A percentile compares a stretch with the other conserved stretches of the same genome.
Conservation (phyloP, 2,329 filamentous ascomycete species). For the Cercospora zeae-maydis region DNA sequence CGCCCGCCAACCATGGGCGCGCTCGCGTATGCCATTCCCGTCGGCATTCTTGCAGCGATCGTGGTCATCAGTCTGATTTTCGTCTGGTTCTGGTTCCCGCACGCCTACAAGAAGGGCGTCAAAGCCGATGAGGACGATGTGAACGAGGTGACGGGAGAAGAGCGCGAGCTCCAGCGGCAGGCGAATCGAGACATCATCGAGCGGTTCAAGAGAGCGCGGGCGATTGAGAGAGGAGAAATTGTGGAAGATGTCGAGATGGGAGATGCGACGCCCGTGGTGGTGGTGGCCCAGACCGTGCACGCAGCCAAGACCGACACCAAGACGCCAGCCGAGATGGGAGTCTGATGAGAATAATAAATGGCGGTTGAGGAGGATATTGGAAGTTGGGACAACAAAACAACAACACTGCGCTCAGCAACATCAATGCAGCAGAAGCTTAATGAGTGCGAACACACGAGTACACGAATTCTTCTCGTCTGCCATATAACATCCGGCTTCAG, state of each 20-base stretch:
- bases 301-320: neutral
- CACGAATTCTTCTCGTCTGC: too few relatives aligned
- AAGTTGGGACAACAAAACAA: too few relatives aligned
- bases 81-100: constrained; percentile 33
- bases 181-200: constrained; percentile 22
- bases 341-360: neutral
- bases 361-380: too few relatives aligned
- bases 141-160: constrained; percentile 11
- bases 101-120: constrained; percentile 25
- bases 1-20: constrained; percentile 18
- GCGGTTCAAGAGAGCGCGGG: constrained; percentile 18
- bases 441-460: too few relatives aligned
- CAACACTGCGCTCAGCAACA: too few relatives aligned
- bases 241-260: constrained; percentile 14
- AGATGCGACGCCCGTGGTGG: neutral
- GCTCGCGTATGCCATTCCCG: constrained; percentile 27
- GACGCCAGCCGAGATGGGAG: neutral
- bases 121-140: constrained; percentile 21
- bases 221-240: constrained; percentile 17
- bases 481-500: too few relatives aligned
- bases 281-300: neutral
- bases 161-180: constrained; percentile 17
- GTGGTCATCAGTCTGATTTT: constrained; percentile 25
- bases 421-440: too few relatives aligned
- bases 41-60: constrained; percentile 29